Evolutionary conservation across 352 stramenopile species (phyloP).

Genomic region (Globisporangium irregulare): DNA sequence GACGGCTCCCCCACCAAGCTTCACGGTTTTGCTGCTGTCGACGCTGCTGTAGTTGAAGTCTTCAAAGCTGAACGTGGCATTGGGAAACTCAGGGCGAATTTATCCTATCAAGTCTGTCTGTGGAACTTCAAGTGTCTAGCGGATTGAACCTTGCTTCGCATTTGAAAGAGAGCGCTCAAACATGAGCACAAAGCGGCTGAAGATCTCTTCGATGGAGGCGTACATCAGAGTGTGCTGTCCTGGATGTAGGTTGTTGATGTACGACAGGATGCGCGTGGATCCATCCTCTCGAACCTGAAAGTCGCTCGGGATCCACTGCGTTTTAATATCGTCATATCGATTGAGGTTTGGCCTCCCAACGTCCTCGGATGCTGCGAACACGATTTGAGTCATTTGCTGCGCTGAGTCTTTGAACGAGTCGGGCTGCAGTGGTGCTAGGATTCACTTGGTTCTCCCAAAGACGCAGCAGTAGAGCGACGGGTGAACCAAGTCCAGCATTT

Average conservation of each 20-base stretch:
- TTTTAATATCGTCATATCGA: not conserved
- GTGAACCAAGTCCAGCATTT: conserved; percentile 56
- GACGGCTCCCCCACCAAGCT: not conserved
- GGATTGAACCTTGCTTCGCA: not conserved
- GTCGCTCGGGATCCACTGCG: conserved; percentile 42
- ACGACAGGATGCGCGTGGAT: conserved; percentile 27
- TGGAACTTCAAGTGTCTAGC: not conserved
- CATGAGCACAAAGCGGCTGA: conserved; percentile 33
- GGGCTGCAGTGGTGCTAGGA: not conserved
- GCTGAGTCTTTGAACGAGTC: conserved; percentile 2
- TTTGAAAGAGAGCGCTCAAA: conserved; percentile 32
- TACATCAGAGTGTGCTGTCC: conserved; percentile 23
- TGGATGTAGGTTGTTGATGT: conserved; percentile 60
- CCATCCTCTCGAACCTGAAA: conserved; percentile 23
- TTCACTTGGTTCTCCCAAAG: conserved; percentile 24
- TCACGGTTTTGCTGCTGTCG: not conserved
- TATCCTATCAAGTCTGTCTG: not conserved
- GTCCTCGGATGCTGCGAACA: not conserved
- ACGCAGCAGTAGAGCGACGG: conserved; percentile 62
- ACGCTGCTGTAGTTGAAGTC: not conserved
- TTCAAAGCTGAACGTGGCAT: not conserved
- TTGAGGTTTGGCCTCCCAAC: conserved; percentile 5
- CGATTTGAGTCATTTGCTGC: conserved; percentile 31
- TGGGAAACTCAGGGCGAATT: not conserved
- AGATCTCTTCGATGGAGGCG: conserved; percentile 26